These are phyloP conservation scores for Marchantia paleacea DNA, from an alignment of 225 moss, liverwort and hornwort genomes.

Conservation along the genomic window DNA sequence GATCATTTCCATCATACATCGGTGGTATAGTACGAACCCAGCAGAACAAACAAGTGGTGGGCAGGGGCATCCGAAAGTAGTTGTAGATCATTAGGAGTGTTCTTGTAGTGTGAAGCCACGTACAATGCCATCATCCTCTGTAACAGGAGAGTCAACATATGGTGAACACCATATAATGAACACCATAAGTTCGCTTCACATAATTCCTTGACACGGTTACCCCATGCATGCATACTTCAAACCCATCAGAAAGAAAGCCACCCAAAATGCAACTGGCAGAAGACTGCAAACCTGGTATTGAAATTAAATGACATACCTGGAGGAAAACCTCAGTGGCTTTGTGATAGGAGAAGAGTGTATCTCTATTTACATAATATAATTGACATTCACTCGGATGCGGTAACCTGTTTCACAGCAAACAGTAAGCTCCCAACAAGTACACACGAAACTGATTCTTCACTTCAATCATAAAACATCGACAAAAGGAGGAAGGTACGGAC, in stretches of 20 bases:
- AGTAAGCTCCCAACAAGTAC: background rate
- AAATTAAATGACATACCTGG: slow-evolving; percentile 46
- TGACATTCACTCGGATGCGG: slow-evolving; percentile 97
- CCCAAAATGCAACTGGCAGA: background rate
- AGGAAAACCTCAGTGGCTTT: slow-evolving; percentile 92
- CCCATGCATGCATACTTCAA: background rate
- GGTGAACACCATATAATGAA: background rate
- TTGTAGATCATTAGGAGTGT: slow-evolving; percentile 95
- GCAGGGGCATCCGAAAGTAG: slow-evolving; percentile 97
- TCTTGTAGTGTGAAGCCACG: slow-evolving; percentile 97
- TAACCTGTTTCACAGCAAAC: slow-evolving; percentile 38
- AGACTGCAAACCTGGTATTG: too few species aligned
- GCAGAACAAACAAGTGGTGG: slow-evolving; percentile 90
- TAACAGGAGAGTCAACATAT: background rate
- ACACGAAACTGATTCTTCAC: background rate
- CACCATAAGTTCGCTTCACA: background rate
- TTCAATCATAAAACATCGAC: background rate
- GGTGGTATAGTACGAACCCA: slow-evolving; percentile 47
- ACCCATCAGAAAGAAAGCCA: background rate
- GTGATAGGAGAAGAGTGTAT: slow-evolving; percentile 91
- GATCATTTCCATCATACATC: too few species aligned
- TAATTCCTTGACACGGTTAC: background rate
- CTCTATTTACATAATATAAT: slow-evolving; percentile 91
- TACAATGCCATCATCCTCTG: slow-evolving; percentile 98
- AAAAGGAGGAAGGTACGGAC: too few species aligned